phyloP scores from a whole-genome alignment of 2,329 filamentous ascomycete species.

The Colletotrichum tropicicola region DNA sequence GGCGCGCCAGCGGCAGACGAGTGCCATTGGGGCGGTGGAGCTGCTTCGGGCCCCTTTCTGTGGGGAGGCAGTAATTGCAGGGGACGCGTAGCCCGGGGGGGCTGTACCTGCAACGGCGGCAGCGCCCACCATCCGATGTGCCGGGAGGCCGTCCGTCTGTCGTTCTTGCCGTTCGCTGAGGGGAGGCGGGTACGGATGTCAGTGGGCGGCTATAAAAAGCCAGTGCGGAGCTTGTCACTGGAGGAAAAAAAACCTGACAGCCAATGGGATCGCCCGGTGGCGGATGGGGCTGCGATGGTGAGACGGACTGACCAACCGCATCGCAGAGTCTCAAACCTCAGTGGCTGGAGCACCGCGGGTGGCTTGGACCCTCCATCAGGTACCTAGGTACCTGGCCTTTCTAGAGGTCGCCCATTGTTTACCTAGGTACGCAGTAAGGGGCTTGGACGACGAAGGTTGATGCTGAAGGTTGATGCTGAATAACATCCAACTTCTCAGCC shows the following conservation, averaged over 20 bases:
- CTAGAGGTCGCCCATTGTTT: too few species aligned
- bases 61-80: neutral
- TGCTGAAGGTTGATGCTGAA: neutral
- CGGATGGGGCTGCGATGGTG: conserved; percentile 17
- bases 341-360: conserved; percentile 13
- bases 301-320: conserved; percentile 18
- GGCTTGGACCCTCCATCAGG: conserved; percentile 4
- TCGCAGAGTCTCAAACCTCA: conserved; percentile 15
- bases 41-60: neutral
- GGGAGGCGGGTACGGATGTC: neutral
- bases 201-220: conserved; percentile 13
- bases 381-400: too few species aligned
- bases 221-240: neutral
- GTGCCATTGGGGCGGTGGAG: conserved; percentile 9
- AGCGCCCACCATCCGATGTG: conserved; percentile 22
- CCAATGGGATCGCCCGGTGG: conserved; percentile 1
- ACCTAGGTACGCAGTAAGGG: too few species aligned
- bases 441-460: too few species aligned
- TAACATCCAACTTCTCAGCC: too few species aligned
- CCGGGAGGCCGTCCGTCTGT: conserved; percentile 20
- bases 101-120: conserved; percentile 9
- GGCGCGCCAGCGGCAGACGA: neutral
- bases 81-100: conserved; percentile 20
- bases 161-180: neutral
- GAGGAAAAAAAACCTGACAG: neutral